These are phyloP conservation scores for Melastoma malabathricum DNA, from an alignment of 345 rosid species.

Conservation along the genomic window DNA sequence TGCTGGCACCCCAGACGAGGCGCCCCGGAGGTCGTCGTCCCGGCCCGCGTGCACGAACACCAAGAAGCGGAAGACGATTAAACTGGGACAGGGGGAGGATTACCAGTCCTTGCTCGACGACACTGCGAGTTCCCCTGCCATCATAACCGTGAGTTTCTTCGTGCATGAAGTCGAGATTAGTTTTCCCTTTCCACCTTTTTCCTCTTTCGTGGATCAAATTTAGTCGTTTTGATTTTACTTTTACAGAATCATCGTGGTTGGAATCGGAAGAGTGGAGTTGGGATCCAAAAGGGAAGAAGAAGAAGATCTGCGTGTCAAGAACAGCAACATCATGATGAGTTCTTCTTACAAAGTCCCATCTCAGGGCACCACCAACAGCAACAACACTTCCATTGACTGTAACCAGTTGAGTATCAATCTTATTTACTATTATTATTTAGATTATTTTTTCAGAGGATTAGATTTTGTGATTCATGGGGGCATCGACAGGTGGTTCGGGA, in stretches of 20 bases:
- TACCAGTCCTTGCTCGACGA: conserved; percentile 55
- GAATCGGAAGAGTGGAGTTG: neutral
- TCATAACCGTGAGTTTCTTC: conserved; percentile 1
- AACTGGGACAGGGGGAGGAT: conserved; percentile 20
- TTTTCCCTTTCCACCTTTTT: too few species aligned
- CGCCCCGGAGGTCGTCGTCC: conserved; percentile 2
- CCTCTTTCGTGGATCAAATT: too few species aligned
- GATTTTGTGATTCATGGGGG: neutral
- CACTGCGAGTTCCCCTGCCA: conserved; percentile 79
- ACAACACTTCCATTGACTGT: neutral
- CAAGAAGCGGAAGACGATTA: conserved; percentile 24
- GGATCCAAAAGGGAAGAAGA: conserved; percentile 4
- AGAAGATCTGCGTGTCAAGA: conserved; percentile 35
- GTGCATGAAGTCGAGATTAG: too few species aligned
- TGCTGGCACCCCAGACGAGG: conserved; percentile 1
- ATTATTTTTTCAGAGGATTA: neutral
- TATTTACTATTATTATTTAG: neutral
- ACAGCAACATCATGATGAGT: conserved; percentile 16
- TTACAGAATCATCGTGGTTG: neutral
- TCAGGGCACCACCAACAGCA: too few species aligned
- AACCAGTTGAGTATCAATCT: conserved; percentile 30
- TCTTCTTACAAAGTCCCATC: conserved; percentile 16
- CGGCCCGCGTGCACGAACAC: conserved; percentile 8
- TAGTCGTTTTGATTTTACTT: too few species aligned
- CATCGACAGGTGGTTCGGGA: conserved; percentile 28